These are phyloP conservation scores for Fusarium pseudonygamai DNA, from an alignment of 2,329 filamentous ascomycete genomes.

Conservation along the genomic window DNA sequence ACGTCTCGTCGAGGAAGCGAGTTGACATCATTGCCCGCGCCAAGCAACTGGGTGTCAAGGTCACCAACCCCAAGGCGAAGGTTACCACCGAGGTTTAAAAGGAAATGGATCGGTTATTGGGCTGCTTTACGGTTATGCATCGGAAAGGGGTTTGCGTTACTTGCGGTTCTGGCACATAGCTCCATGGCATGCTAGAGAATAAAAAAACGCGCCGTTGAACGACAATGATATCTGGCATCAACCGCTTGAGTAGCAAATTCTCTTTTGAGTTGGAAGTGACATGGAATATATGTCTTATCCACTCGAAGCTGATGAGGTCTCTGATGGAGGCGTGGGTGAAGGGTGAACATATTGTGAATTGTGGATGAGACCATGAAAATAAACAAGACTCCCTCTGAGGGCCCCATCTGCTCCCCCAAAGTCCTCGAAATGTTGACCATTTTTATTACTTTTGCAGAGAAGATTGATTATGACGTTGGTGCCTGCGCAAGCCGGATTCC, in stretches of 20 bases:
- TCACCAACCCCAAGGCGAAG: constrained; percentile 99
- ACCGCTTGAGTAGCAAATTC: constrained; percentile 26
- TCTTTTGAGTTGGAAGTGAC: constrained; percentile 8
- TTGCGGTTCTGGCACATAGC: constrained; percentile 45
- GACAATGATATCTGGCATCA: constrained; percentile 41
- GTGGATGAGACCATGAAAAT: constrained; percentile 35
- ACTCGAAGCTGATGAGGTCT: constrained; percentile 30
- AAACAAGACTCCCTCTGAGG: constrained; percentile 29
- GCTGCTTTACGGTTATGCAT: constrained; percentile 47
- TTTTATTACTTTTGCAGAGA: neutral
- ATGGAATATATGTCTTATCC: constrained; percentile 3
- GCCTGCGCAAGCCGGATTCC: neutral
- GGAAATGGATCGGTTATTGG: constrained; percentile 43
- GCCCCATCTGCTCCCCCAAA: constrained; percentile 7
- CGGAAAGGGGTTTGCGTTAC: constrained; percentile 46
- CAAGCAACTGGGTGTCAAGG: constrained; percentile 99
- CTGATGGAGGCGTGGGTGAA: constrained; percentile 23
- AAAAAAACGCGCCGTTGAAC: constrained; percentile 46
- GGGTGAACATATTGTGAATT: constrained; percentile 26
- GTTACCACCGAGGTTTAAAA: constrained; percentile 91
- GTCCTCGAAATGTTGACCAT: neutral
- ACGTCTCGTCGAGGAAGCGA: constrained; percentile 98
- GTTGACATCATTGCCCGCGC: constrained; percentile 97
- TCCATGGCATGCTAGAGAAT: constrained; percentile 43
- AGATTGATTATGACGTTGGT: neutral